Percentiles rank a stretch among this genome's conserved stretches.
Conservation (phyloP, 495 filamentous ascomycete genomes). For the Extremus antarcticus region DNA sequence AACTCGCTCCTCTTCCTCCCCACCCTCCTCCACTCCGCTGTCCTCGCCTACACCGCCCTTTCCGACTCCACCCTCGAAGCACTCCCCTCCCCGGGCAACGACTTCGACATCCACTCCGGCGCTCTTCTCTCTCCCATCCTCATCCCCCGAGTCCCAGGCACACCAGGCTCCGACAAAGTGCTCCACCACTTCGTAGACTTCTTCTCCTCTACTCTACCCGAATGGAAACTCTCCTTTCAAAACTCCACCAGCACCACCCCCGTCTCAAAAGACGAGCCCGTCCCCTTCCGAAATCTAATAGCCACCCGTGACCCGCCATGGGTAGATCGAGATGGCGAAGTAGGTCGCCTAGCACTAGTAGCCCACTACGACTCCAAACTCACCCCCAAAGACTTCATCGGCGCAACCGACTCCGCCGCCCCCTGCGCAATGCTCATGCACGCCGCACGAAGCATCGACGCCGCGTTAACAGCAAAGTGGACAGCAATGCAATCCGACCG, state of each 20-base stretch:
- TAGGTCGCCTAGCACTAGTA: conserved; percentile 71
- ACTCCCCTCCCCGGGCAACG: conserved; percentile 57
- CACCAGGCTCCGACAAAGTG: conserved; percentile 58
- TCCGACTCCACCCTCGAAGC: conserved; percentile 58
- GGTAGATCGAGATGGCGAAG: conserved; percentile 51
- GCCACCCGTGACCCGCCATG: conserved; percentile 85
- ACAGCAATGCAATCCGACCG: conserved; percentile 43
- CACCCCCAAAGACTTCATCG: conserved; percentile 77
- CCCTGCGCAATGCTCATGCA: conserved; percentile 91
- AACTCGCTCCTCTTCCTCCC: conserved; percentile 16
- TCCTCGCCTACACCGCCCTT: conserved; percentile 56
- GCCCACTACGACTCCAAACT: conserved; percentile 91
- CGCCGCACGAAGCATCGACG: conserved; percentile 67
- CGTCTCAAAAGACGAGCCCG: conserved; percentile 48
- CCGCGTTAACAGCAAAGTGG: conserved; percentile 71
- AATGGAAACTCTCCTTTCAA: conserved; percentile 71
- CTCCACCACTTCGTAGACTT: conserved; percentile 76
- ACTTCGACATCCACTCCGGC: conserved; percentile 71
- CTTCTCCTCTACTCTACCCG: conserved; percentile 58
- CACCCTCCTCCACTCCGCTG: conserved; percentile 31
- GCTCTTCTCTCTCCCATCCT: conserved; percentile 78
- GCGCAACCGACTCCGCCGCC: conserved; percentile 83
- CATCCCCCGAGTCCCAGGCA: conserved; percentile 81
- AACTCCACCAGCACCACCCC: conserved; percentile 81
- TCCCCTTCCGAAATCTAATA: conserved; percentile 82